Evolutionary conservation across 805 yeast genomes (phyloP), one percentile per base, ranked within the genome.

Genomic region (Hanseniaspora taiwanica): DNA sequence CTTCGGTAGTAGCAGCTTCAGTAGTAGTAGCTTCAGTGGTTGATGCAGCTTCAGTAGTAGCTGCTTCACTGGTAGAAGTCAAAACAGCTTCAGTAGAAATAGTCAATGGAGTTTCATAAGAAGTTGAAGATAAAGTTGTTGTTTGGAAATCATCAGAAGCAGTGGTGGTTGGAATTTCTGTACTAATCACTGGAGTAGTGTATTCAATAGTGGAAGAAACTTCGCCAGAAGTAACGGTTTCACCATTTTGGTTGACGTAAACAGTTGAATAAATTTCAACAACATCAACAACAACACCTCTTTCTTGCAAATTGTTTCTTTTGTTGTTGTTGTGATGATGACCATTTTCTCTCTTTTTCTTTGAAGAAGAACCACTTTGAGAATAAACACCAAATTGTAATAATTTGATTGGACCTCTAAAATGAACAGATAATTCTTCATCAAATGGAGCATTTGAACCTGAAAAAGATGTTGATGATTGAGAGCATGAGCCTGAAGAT

Each of bases 331-430:
- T 35, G 47, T 47, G 34, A 16, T 37, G 46, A 41, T 48, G 51
- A 5, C 67, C 74, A 43, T 62, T 70, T 20, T 55, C 63, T 45
- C 63, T 69, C 58, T 69, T 69, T 53, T 65, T 68, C 46, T 64
- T 59, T 49, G 65, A 58, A 39, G 60, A 52, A 34, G 66, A 51
- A n/a, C 69, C 49, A 20, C 72, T 56, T 47, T 84, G 87, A 54
- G 78, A 77, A 70, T 87, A 91, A 42, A 84, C 96, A 61, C 87
- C 96, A 56, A 91, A 85, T 49, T 72, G 68, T 44, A 62, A 58
- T 51, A 81, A 63, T 13, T 68, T 61, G 44, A 81, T 55, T 8
- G 91, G 91, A 35, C 91, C 91, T 62, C 91, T 71, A 56, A 81
- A 73, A 55, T 81, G 91, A 13, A 81, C 84, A 3, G 85, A 76